Percentiles rank a stretch among this genome's conserved stretches.
phyloP scores from a whole-genome alignment of 2,329 filamentous ascomycete species.

The Penicillium vulpinum region DNA sequence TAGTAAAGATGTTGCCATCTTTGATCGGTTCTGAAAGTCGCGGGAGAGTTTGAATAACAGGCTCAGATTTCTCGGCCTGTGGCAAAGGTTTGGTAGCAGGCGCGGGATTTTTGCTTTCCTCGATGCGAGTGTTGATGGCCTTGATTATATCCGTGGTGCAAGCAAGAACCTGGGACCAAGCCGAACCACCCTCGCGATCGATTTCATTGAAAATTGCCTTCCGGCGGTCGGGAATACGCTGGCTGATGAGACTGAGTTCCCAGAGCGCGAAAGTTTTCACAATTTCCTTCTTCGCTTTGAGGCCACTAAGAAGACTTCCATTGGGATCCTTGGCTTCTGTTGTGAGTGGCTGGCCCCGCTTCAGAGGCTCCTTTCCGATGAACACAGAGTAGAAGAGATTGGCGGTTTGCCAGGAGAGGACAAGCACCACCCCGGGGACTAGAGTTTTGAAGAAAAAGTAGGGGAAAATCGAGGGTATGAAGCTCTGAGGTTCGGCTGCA shows the following conservation, averaged over 20 bases:
- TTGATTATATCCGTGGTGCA: slow-evolving; percentile 70
- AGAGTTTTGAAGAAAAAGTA: slow-evolving; percentile 59
- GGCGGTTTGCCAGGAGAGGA: slow-evolving; percentile 72
- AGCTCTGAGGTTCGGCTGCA: slow-evolving; percentile 58
- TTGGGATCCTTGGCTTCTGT: slow-evolving; percentile 87
- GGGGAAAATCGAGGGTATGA: slow-evolving; percentile 57
- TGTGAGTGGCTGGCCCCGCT: slow-evolving; percentile 80
- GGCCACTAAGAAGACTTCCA: slow-evolving; percentile 78
- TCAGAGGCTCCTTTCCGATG: slow-evolving; percentile 76
- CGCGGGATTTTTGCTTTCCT: slow-evolving; percentile 56
- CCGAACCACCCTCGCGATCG: slow-evolving; percentile 74
- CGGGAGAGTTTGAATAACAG: slow-evolving; percentile 49
- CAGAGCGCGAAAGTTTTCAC: slow-evolving; percentile 84
- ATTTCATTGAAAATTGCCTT: slow-evolving; percentile 84
- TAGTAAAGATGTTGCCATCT: slow-evolving; percentile 50
- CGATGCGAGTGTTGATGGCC: slow-evolving; percentile 66
- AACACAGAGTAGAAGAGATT: slow-evolving; percentile 79
- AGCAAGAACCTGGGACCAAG: slow-evolving; percentile 76
- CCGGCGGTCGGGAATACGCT: slow-evolving; percentile 71
- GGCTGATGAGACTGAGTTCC: slow-evolving; percentile 80
- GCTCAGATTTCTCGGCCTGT: slow-evolving; percentile 46
- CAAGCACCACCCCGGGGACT: slow-evolving; percentile 65
- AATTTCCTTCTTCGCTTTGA: slow-evolving; percentile 79
- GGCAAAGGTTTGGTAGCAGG: slow-evolving; percentile 32
- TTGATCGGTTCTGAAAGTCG: slow-evolving; percentile 52